These are phyloP conservation scores for Globisporangium viniferum DNA, from an alignment of 352 stramenopile species.

Conservation along the genomic window DNA sequence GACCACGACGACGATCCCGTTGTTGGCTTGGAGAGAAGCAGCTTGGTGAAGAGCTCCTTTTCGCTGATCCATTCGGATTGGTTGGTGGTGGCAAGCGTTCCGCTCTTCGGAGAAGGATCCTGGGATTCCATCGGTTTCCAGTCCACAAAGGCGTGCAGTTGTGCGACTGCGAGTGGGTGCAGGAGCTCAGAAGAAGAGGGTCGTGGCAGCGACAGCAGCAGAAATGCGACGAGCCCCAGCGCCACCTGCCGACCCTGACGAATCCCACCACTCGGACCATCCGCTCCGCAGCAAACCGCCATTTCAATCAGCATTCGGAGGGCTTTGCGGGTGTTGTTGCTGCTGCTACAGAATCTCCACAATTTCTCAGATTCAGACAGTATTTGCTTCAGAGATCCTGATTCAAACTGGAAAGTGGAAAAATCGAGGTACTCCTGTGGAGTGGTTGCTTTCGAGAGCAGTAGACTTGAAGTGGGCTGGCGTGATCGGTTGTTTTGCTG, in stretches of 20 bases:
- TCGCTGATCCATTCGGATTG: neutral
- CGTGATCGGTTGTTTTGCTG: neutral
- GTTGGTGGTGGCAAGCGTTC: neutral
- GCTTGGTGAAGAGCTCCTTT: neutral
- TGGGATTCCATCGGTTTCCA: neutral
- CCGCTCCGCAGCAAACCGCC: slow-evolving; percentile 1
- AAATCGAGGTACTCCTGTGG: neutral
- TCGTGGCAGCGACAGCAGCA: neutral
- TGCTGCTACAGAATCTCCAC: neutral
- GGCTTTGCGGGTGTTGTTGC: neutral
- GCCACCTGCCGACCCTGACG: neutral
- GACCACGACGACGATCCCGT: neutral
- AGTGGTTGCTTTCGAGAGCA: neutral
- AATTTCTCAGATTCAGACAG: neutral
- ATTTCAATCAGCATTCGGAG: neutral
- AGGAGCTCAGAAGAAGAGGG: neutral
- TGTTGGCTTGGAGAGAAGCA: neutral
- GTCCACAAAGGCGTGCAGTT: slow-evolving; percentile 14
- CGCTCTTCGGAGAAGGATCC: neutral
- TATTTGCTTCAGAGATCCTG: neutral
- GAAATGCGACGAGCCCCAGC: slow-evolving; percentile 9
- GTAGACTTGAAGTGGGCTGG: neutral
- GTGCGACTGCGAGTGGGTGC: slow-evolving; percentile 5
- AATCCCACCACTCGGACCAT: neutral
- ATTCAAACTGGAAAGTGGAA: neutral